Conservation (phyloP, 768 basidiomycete species). For the Vararia minispora region DNA sequence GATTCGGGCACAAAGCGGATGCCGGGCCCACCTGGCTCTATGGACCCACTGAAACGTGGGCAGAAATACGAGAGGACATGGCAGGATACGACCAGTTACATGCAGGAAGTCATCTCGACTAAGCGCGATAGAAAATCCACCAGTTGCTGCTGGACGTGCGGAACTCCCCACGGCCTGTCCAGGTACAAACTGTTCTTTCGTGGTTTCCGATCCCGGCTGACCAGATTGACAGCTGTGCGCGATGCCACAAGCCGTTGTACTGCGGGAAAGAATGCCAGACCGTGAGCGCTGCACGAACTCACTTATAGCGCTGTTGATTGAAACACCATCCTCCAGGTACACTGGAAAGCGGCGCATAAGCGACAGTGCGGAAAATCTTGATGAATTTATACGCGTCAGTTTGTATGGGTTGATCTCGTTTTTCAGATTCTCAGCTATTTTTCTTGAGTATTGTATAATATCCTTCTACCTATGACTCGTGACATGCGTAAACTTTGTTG, state of each 20-base stretch:
- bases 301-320: neutral
- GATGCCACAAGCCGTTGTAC: constrained; percentile 2
- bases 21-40: neutral
- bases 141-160: constrained; percentile 5
- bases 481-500: no score
- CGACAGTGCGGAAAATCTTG: neutral
- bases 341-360: constrained; percentile 2
- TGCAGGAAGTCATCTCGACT: constrained; percentile 3
- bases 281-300: neutral
- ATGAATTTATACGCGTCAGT: no score
- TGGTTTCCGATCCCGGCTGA: neutral
- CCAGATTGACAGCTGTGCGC: neutral
- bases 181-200: neutral
- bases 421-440: no score
- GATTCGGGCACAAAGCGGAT: no score
- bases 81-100: neutral
- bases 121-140: constrained; percentile 1
- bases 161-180: constrained; percentile 1
- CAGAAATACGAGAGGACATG: constrained; percentile 2
- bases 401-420: no score
- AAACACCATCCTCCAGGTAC: neutral
- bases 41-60: neutral
- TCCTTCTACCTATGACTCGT: no score
- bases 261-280: constrained; percentile 4
- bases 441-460: no score